Evolutionary conservation across 176 grass and related monocot species (phyloP).

Genomic region (Cymbopogon citratus): DNA sequence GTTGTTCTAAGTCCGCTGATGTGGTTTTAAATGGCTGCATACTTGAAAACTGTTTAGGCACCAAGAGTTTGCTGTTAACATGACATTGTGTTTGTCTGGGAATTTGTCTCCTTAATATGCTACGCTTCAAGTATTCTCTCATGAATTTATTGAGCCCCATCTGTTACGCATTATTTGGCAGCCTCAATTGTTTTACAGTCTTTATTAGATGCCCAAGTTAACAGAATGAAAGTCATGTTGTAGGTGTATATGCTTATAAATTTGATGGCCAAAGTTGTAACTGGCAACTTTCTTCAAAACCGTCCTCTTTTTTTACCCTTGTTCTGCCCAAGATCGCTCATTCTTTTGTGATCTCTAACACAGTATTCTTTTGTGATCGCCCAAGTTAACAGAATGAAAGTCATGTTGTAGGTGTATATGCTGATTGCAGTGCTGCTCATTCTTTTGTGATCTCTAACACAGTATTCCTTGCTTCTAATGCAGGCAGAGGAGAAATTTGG

Average conservation of each 20-base stretch:
- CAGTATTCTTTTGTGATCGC: no score
- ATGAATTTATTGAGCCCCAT: neutral
- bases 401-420: neutral
- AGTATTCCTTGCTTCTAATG: neutral
- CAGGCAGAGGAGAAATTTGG: constrained; percentile 96
- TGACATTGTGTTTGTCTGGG: neutral
- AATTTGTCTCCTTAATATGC: neutral
- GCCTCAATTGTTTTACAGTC: neutral
- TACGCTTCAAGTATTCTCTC: neutral
- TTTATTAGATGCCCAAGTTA: neutral
- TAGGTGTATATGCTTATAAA: neutral
- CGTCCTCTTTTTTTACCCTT: neutral
- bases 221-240: neutral
- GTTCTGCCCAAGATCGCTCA: constrained; percentile 2
- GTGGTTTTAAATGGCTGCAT: neutral
- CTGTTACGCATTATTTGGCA: neutral
- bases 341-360: no score
- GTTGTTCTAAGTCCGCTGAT: neutral
- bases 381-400: neutral
- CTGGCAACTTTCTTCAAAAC: neutral
- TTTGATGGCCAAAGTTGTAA: neutral
- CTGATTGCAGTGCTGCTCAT: no score
- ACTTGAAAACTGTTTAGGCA: neutral
- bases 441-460: no score
- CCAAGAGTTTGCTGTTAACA: neutral